Evolutionary conservation across 108 stramenopile genomes (phyloP).

Genomic region (Aureococcus anophagefferens): DNA sequence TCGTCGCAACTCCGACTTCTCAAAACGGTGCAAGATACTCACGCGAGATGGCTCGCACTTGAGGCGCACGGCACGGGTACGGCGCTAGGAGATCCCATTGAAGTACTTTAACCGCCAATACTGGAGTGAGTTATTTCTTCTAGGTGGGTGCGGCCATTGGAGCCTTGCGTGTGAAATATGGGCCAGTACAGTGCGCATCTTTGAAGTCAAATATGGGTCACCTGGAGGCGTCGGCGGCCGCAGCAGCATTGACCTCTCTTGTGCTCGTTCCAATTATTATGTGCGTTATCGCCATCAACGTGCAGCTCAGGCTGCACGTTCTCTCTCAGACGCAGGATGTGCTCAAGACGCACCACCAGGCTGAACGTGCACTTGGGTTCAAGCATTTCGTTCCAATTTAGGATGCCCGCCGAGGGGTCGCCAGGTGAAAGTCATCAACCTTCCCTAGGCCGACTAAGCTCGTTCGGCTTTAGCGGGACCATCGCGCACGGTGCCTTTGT

Average conservation of each 20-base stretch:
- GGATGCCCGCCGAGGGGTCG: too few species aligned
- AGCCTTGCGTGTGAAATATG: too few species aligned
- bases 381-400: too few species aligned
- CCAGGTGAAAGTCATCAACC: too few species aligned
- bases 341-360: too few species aligned
- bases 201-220: not conserved
- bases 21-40: not conserved
- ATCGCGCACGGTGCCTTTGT: not conserved
- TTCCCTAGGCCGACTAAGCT: not conserved
- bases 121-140: not conserved
- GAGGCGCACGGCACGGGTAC: constrained; percentile 32
- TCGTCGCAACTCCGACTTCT: constrained; percentile 23
- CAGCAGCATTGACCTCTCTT: not conserved
- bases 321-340: too few species aligned
- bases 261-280: too few species aligned
- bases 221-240: not conserved
- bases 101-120: not conserved
- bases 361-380: too few species aligned
- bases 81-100: constrained; percentile 13
- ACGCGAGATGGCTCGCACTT: not conserved
- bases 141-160: not conserved
- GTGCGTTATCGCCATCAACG: too few species aligned
- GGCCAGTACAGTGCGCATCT: not conserved
- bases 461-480: not conserved
- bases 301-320: too few species aligned